Evolutionary conservation across 225 moss, liverwort and hornwort genomes (phyloP), one percentile per base, ranked within the genome.

Genomic region (Marchantia polymorpha): DNA sequence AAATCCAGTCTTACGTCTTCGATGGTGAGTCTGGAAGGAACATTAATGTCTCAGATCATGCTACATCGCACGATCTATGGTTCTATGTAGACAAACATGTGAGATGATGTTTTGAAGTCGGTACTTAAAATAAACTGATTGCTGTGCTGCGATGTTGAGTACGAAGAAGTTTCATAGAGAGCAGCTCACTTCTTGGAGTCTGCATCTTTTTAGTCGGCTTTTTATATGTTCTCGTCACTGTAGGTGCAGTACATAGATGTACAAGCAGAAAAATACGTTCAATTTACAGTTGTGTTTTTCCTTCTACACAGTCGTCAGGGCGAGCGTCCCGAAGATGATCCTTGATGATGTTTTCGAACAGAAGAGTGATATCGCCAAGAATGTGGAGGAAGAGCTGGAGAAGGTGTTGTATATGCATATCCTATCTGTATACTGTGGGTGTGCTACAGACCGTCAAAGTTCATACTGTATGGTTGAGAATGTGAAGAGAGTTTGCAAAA

Each of bases 1-100:
- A 95, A 80, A 95, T 95, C 27, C 93, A 93, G 85, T 88, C 94
- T 23, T 95, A 95, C 77, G 94, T 95, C 27, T 95, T 95, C 69
- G 94, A 95, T 84, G 94, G 94, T 95, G 84, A 59, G 20, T 63
- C 48, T 29, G 12, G 58, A 16, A 19, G 26, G 23, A 4, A 26
- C 72, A 39, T 9, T 15, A 66, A 12, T 66, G 29, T 39, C 68
- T 46, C 46, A 17, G 6, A 22, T 71, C 70, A 0, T 0, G 20
- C 22, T 6, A 1, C 49, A 48, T 46, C 26, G 10, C 46, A 11
- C 9, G 20, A 49, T n/a, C 23, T 0, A 5, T 61, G 10, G 23
- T 20, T 8, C 69, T 48, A 19, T 70, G 8, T 22, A 3, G 48
- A 48, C 16, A 17, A 47, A 2, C 39, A 48, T 71, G 20, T 71